Conservation (phyloP, 306 rosid genomes). For the Cicer chorassanicum region DNA sequence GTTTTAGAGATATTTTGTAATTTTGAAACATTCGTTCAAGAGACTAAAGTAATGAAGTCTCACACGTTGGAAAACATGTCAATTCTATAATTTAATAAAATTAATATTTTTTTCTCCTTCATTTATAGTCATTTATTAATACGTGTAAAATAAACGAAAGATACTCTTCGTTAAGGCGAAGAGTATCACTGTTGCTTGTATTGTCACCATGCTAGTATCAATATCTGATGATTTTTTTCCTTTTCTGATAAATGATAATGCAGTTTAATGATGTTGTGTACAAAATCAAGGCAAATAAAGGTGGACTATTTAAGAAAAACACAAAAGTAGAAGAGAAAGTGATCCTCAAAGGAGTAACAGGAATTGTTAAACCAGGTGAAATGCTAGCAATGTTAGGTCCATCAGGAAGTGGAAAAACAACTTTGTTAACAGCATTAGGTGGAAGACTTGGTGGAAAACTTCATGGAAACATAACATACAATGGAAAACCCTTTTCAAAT, state of each 20-base stretch:
- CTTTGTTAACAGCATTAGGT: constrained; percentile 72
- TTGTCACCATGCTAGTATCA: not conserved
- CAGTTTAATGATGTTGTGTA: constrained; percentile 71
- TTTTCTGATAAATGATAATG: not conserved
- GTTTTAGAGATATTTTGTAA: too few species aligned
- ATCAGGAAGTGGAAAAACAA: constrained; percentile 89
- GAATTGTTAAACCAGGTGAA: constrained; percentile 74
- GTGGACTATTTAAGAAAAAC: constrained; percentile 40
- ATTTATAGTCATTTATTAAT: too few species aligned
- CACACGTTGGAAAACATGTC: too few species aligned
- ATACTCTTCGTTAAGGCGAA: too few species aligned
- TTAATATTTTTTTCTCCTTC: too few species aligned
- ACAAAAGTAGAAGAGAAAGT: constrained; percentile 48
- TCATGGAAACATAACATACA: constrained; percentile 48
- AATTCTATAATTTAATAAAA: too few species aligned
- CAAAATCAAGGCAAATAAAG: constrained; percentile 52
- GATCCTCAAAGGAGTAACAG: constrained; percentile 63
- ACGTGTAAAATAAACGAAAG: too few species aligned
- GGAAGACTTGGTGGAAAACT: constrained; percentile 62
- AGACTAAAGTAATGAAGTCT: too few species aligned
- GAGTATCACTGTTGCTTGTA: not conserved
- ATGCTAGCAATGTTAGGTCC: constrained; percentile 87
- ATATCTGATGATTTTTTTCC: not conserved
- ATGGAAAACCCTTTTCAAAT: constrained; percentile 56
- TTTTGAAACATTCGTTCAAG: too few species aligned